These are phyloP conservation scores for Fusarium robinianum DNA, from an alignment of 2,329 filamentous ascomycete species.

Conservation along the genomic window DNA sequence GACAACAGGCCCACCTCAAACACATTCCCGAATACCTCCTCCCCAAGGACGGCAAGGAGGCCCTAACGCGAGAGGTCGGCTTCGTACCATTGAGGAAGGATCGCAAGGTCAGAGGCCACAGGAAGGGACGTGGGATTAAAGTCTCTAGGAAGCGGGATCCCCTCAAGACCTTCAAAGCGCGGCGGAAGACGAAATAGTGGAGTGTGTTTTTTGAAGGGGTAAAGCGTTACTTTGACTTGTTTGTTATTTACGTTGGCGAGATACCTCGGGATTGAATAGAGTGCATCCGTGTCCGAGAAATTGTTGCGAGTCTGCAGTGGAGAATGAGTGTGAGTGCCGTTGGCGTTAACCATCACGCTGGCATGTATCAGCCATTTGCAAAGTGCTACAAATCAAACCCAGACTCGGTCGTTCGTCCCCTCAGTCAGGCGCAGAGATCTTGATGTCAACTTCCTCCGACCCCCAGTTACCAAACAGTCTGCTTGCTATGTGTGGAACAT, in stretches of 20 bases:
- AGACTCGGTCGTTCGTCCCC: too few relatives aligned
- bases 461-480: too few relatives aligned
- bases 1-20: slow-evolving; percentile 86
- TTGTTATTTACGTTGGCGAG: too few relatives aligned
- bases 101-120: slow-evolving; percentile 53
- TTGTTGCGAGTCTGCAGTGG: too few relatives aligned
- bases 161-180: slow-evolving; percentile 82
- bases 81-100: slow-evolving; percentile 73
- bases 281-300: too few relatives aligned
- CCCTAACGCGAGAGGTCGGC: slow-evolving; percentile 69
- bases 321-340: too few relatives aligned
- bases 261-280: slow-evolving; percentile 29
- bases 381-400: too few relatives aligned
- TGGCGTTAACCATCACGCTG: too few relatives aligned
- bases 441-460: too few relatives aligned
- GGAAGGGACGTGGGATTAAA: slow-evolving; percentile 54
- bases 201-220: slow-evolving; percentile 9
- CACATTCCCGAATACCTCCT: slow-evolving; percentile 94
- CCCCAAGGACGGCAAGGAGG: slow-evolving; percentile 75
- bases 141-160: slow-evolving; percentile 76
- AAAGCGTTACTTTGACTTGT: slow-evolving; percentile 16
- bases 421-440: too few relatives aligned
- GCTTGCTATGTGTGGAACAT: too few relatives aligned
- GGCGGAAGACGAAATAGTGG: slow-evolving; percentile 50
- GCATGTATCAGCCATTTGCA: too few relatives aligned